These are phyloP conservation scores for Lactarius vividus DNA, from an alignment of 768 basidiomycete species.

Conservation along the genomic window DNA sequence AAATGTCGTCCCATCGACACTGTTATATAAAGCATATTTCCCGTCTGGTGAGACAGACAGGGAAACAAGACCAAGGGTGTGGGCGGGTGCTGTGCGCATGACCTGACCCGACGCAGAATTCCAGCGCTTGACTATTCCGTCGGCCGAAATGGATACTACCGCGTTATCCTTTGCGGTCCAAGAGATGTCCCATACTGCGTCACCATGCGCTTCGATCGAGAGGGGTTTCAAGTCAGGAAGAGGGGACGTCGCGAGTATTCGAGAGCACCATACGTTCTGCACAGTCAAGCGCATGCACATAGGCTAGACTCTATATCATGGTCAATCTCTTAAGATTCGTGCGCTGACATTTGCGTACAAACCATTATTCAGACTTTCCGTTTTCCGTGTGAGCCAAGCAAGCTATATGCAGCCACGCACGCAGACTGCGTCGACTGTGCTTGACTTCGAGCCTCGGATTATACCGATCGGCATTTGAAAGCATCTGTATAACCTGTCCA, in stretches of 20 bases:
- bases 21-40: slow-evolving; percentile 67
- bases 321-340: slow-evolving; percentile 1
- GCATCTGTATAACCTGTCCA: slow-evolving; percentile 32
- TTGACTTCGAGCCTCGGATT: slow-evolving; percentile 33
- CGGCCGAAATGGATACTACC: slow-evolving; percentile 70
- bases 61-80: slow-evolving; percentile 83
- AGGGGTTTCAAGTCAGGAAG: slow-evolving; percentile 32
- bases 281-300: slow-evolving; percentile 68
- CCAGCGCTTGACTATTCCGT: slow-evolving; percentile 76
- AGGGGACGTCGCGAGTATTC: slow-evolving; percentile 21
- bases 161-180: slow-evolving; percentile 64
- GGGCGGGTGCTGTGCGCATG: slow-evolving; percentile 57
- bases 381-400: background rate
- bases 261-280: slow-evolving; percentile 60
- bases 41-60: slow-evolving; percentile 71
- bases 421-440: background rate
- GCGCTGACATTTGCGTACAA: slow-evolving; percentile 10
- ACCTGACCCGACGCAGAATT: slow-evolving; percentile 64
- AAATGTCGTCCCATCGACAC: slow-evolving; percentile 77
- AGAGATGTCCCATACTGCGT: slow-evolving; percentile 73
- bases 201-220: slow-evolving; percentile 62
- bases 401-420: background rate
- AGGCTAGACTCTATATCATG: slow-evolving; percentile 58
- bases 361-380: slow-evolving; percentile 13
- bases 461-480: slow-evolving; percentile 58